A percentile compares a stretch with the other conserved stretches of the same genome.
These are phyloP conservation scores for Pythium myriotylum DNA, from an alignment of 352 stramenopile species.

Conservation along the genomic window DNA sequence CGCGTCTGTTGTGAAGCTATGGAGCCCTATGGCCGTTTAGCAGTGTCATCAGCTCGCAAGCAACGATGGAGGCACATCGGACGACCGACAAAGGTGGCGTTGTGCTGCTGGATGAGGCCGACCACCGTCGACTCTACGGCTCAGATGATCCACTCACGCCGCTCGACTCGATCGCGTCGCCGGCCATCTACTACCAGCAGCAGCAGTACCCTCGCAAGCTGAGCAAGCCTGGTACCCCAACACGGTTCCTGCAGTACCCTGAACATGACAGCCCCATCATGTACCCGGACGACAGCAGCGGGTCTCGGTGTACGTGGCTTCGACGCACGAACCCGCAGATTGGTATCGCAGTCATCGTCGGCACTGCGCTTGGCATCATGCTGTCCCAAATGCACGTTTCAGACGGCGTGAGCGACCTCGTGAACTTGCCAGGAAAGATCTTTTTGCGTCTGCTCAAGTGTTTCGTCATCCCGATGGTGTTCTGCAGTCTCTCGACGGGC, in stretches of 20 bases:
- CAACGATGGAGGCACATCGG: too few relatives aligned
- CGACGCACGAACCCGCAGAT: slow-evolving; percentile 33
- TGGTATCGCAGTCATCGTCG: slow-evolving; percentile 32
- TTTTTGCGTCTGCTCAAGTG: slow-evolving; percentile 41
- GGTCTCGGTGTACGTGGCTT: slow-evolving; percentile 24
- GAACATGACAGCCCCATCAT: slow-evolving; percentile 9
- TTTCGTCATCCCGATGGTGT: slow-evolving; percentile 63
- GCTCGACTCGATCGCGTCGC: slow-evolving; percentile 42
- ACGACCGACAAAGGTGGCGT: slow-evolving; percentile 13
- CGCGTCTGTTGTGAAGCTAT: too few relatives aligned
- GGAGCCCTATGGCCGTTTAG: too few relatives aligned
- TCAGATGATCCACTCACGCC: slow-evolving; percentile 35
- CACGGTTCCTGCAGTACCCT: slow-evolving; percentile 6
- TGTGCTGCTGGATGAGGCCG: slow-evolving; percentile 28
- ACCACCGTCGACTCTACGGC: slow-evolving; percentile 24
- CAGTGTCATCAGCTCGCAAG: too few relatives aligned
- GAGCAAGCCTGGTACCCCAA: slow-evolving; percentile 15
- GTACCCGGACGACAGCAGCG: slow-evolving; percentile 26
- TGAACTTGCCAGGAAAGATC: slow-evolving; percentile 34
- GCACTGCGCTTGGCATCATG: slow-evolving; percentile 28
- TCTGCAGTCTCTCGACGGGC: slow-evolving; percentile 60
- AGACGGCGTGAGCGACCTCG: slow-evolving; percentile 23
- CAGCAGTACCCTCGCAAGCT: slow-evolving; percentile 27
- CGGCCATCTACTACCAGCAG: slow-evolving; percentile 43
- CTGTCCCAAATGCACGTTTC: slow-evolving; percentile 29